Conservation (phyloP, 2,329 filamentous ascomycete species). For the Myrmaecium sp. region DNA sequence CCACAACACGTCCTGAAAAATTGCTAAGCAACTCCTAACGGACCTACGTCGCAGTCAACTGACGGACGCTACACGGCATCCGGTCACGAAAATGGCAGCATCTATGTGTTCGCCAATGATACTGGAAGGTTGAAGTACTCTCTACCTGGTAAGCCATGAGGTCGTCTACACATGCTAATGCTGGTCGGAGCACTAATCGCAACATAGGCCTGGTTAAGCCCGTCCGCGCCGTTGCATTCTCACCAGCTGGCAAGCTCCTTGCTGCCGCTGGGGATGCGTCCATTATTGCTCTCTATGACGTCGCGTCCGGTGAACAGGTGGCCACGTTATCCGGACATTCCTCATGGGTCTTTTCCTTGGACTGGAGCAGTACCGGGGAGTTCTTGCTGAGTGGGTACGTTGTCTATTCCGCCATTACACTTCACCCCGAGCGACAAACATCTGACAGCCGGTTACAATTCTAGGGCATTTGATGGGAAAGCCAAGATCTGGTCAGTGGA, state of each 20-base stretch:
- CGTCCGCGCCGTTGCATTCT: conserved; percentile 74
- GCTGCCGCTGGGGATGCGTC: conserved; percentile 81
- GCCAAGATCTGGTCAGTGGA: conserved; percentile 94
- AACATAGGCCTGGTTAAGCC: conserved; percentile 62
- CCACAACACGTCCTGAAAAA: conserved; percentile 3
- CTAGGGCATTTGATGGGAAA: conserved; percentile 70
- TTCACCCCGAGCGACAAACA: neutral
- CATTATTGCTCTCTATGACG: conserved; percentile 83
- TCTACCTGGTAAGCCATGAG: conserved; percentile 26
- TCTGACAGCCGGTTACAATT: conserved; percentile 1
- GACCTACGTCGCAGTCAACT: conserved; percentile 27
- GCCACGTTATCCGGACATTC: conserved; percentile 65
- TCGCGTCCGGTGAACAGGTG: conserved; percentile 80
- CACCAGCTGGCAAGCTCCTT: conserved; percentile 65
- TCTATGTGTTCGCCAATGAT: conserved; percentile 93
- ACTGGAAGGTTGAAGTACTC: conserved; percentile 74
- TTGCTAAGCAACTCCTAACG: neutral
- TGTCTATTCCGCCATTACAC: neutral
- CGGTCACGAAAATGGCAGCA: conserved; percentile 77
- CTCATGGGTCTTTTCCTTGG: conserved; percentile 78
- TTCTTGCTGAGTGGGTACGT: conserved; percentile 64
- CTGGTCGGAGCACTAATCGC: neutral
- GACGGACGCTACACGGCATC: conserved; percentile 80
- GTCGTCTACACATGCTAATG: conserved; percentile 10
- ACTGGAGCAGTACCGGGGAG: conserved; percentile 89